Base-by-base conservation (phyloP, 768 basidiomycete species). In the Leccinum rimulosum region DNA sequence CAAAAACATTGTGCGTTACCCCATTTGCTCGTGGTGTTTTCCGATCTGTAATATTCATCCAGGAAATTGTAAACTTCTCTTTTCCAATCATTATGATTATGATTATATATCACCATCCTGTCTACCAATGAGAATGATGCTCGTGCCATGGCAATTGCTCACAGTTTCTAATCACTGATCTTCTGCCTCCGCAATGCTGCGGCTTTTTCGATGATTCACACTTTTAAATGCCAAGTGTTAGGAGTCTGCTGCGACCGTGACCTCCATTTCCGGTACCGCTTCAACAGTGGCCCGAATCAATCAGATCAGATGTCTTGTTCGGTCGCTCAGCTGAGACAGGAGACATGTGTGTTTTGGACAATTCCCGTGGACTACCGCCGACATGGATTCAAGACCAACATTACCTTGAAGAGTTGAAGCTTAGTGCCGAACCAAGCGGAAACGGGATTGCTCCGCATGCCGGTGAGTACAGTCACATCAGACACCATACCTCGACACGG, bases 11-110 rank as follows among this genome's bases (percentile, higher is more conserved):
- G 54, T 56, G 47, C 64, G 62, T 56, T 54, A 52, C 45, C 30
- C 30, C 25, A 28, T 50, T 50, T 45, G 8, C 12, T 40, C 45
- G 6, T 53, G 19, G 14, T 40, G 5, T 27, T 47, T 22, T 35
- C 11, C 3, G 22, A 25, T 9, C 17, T 57, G 27, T n/a, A 25
- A 25, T 17, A 22, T 28, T 45, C 8, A 47, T 53, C 22, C n/a
- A n/a, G 45, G 22, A 17, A 47, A 40, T 33, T 17, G 50, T 62
- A 38, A 38, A 56, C 28, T 66, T 56, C 45, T 27, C 38, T 59
- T 52, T 56, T 50, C n/a, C 51, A 14, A 17, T 27, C 30, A 43
- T 52, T 33, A n/a, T 10, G 5, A 27, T 31, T 56, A 35, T 36
- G 22, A 14, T 52, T 51, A 51, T 58, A 55, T 48, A 59, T 40